phyloP scores from a whole-genome alignment of 1,139 yeast genomes.

The Lodderomyces margitis region DNA sequence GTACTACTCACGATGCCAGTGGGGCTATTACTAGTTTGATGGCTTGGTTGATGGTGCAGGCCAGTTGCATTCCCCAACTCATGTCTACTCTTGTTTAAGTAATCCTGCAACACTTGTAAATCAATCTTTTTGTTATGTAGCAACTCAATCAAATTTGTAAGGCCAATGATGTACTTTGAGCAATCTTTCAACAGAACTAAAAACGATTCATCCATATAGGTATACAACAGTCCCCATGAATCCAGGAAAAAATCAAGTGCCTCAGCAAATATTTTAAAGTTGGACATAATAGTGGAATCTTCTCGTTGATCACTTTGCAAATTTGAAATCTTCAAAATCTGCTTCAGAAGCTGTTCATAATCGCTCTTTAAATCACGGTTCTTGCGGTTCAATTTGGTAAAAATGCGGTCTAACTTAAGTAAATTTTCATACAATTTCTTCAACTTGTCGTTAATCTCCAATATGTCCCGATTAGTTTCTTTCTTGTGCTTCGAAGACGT shows the following conservation, averaged over 20 bases:
- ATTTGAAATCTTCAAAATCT: slow-evolving; percentile 64
- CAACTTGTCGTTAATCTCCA: slow-evolving; percentile 78
- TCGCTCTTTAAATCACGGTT: slow-evolving; percentile 74
- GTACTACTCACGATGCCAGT: slow-evolving; percentile 44
- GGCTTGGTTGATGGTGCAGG: slow-evolving; percentile 15
- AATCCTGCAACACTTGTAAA: slow-evolving; percentile 80
- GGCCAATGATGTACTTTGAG: slow-evolving; percentile 77
- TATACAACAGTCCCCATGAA: slow-evolving; percentile 44
- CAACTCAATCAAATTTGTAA: slow-evolving; percentile 72
- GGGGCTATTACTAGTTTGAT: slow-evolving; percentile 15
- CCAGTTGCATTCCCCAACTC: slow-evolving; percentile 65
- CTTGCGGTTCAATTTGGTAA: slow-evolving; percentile 67
- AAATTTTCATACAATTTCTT: slow-evolving; percentile 84
- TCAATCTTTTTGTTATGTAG: slow-evolving; percentile 92
- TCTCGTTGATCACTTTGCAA: slow-evolving; percentile 25
- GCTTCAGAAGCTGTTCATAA: slow-evolving; percentile 67
- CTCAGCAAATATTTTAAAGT: slow-evolving; percentile 41
- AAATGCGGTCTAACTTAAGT: slow-evolving; percentile 72
- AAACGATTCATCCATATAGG: slow-evolving; percentile 76
- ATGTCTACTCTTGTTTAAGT: slow-evolving; percentile 62
- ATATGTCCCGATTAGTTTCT: slow-evolving; percentile 73
- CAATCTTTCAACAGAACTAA: slow-evolving; percentile 81
- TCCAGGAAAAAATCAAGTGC: slow-evolving; percentile 51
- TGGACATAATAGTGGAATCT: slow-evolving; percentile 22
- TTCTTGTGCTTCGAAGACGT: slow-evolving; percentile 67